Conservation (phyloP, 176 grass and related monocot genomes). For the Elaeis guineensis region DNA sequence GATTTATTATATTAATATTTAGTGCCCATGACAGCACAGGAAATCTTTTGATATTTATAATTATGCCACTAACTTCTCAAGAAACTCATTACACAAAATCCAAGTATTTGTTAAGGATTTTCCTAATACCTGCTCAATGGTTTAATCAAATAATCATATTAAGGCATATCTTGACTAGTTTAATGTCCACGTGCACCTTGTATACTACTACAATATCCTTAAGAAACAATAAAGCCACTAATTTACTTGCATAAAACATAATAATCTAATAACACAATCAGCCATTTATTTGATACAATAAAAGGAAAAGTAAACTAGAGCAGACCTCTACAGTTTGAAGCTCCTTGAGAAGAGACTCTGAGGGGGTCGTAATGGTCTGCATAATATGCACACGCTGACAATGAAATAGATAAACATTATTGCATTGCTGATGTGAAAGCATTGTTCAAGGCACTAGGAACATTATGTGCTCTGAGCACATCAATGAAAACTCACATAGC, state of each 20-base stretch:
- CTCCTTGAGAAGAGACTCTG: conserved; percentile 83
- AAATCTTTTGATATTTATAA: too few relatives aligned
- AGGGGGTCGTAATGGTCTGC: conserved; percentile 85
- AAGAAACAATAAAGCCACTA: too few relatives aligned
- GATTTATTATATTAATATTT: too few relatives aligned
- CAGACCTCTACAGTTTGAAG: conserved; percentile 93
- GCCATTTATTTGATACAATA: background rate
- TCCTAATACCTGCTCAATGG: too few relatives aligned
- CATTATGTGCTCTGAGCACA: conserved; percentile 10
- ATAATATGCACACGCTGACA: conserved; percentile 85
- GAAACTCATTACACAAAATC: too few relatives aligned
- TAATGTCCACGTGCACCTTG: background rate
- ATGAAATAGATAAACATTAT: conserved; percentile 14
- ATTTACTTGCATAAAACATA: too few relatives aligned
- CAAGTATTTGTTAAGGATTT: too few relatives aligned
- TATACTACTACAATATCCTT: too few relatives aligned
- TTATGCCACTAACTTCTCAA: too few relatives aligned
- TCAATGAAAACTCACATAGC: conserved; percentile 72
- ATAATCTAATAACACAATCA: too few relatives aligned
- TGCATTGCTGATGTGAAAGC: background rate
- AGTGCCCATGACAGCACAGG: too few relatives aligned
- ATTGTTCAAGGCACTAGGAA: conserved; percentile 10
- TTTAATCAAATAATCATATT: background rate
- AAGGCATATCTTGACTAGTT: background rate
- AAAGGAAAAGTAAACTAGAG: background rate